Evolutionary conservation across 1,284 basidiomycete genomes (phyloP), one percentile per base, ranked within the genome.

Genomic region (Moesziomyces globuligerus): DNA sequence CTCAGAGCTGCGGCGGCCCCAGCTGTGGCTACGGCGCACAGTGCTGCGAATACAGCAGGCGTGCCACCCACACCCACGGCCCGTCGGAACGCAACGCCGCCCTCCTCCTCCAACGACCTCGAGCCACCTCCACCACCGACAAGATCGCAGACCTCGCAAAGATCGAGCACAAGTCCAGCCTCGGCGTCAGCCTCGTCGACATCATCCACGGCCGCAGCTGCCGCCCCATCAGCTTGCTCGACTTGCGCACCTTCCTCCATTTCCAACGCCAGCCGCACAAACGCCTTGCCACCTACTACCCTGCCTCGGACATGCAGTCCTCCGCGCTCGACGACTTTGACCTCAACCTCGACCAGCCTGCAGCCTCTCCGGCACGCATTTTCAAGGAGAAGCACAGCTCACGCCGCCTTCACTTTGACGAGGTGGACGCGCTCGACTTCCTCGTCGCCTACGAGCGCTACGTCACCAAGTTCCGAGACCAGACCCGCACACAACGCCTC

Each of bases 131-230:
- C 23, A 32, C 24, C n/a, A 40, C 21, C 26, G 45, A 48, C 26
- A 47, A 51, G 29, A 65, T 66, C 20, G 43, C 50, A 7, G 43
- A 51, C 17, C 29, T 66, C 13, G 51, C 51, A 29, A 66, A 55
- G 21, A 24, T 26, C 1, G 65, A 68, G 18, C 46, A 53, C 3
- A 61, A 54, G 17, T 50, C 43, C 47, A 55, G 45, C 17, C 36
- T 71, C 17, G 68, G 68, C 15, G 65, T 76, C 51, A 67, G 68
- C n/a, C 59, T 76, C 24, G 51, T 60, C 28, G 71, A 76, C 58
- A 74, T 76, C 52, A 61, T 76, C 23, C 67, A 74, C 34, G 60
- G 74, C 29, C 55, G 74, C 34, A 76, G 71, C 38, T 76, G 74
- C 28, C 67, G 71, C 9, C 74, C 74, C 8, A 74, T 76, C 44